Evolutionary conservation across 2,329 filamentous ascomycete genomes (phyloP).

Genomic region (Ceratocystis huliohia): DNA sequence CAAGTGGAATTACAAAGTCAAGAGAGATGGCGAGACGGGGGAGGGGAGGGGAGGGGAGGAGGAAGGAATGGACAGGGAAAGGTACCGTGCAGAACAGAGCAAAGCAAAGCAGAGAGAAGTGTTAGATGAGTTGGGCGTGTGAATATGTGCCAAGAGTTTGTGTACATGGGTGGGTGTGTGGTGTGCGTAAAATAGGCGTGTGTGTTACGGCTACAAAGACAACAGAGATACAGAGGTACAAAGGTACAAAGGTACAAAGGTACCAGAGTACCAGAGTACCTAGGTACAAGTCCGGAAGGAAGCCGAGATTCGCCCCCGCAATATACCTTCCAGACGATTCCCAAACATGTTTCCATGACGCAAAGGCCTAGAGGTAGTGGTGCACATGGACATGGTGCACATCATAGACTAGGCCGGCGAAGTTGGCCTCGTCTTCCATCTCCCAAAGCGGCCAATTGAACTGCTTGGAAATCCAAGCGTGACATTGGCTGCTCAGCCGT

Average conservation of each 20-base stretch:
- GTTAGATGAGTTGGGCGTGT: too few species aligned
- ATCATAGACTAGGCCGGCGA: not conserved
- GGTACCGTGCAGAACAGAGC: not conserved
- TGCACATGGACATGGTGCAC: not conserved
- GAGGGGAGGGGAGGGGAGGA: not conserved
- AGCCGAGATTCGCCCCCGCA: conserved; percentile 16
- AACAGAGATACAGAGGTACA: not conserved
- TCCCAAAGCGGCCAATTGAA: not conserved
- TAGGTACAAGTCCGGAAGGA: conserved; percentile 10
- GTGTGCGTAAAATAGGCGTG: not conserved
- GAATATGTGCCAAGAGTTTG: not conserved
- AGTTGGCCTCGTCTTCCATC: not conserved
- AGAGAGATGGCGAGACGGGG: not conserved
- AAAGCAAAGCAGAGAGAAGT: too few species aligned
- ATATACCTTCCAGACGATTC: conserved; percentile 9
- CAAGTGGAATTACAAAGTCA: not conserved
- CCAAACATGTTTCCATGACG: conserved; percentile 12
- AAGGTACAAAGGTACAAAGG: not conserved
- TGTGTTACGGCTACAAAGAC: not conserved
- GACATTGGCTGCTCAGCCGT: not conserved
- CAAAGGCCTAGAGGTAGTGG: not conserved
- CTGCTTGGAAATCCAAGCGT: not conserved
- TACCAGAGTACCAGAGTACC: not conserved
- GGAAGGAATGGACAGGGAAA: not conserved
- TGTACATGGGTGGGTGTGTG: not conserved